Evolutionary conservation across 108 stramenopile species (phyloP).

Genomic region (Halocafeteria seosinensis): DNA sequence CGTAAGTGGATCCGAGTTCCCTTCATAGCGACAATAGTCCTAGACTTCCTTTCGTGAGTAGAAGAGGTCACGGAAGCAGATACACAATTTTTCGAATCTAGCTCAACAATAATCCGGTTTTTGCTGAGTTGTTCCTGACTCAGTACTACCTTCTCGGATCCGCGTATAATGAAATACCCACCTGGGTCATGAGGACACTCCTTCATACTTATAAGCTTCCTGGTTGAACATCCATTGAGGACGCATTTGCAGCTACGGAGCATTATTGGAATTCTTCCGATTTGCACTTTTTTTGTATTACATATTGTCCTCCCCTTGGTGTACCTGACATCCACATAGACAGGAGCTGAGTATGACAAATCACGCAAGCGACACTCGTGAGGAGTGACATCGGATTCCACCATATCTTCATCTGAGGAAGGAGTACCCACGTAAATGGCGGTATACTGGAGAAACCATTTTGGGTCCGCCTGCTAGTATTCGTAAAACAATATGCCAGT

Average conservation of each 20-base stretch:
- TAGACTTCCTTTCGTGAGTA: slow-evolving; percentile 74
- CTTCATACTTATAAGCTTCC: slow-evolving; percentile 65
- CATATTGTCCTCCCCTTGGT: slow-evolving; percentile 77
- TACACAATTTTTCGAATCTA: slow-evolving; percentile 82
- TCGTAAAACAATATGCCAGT: slow-evolving; percentile 67
- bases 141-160: slow-evolving; percentile 84
- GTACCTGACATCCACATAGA: slow-evolving; percentile 89
- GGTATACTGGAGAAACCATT: slow-evolving; percentile 77
- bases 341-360: slow-evolving; percentile 88
- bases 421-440: slow-evolving; percentile 84
- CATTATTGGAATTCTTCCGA: slow-evolving; percentile 75
- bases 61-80: slow-evolving; percentile 72
- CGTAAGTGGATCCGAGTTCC: slow-evolving; percentile 35
- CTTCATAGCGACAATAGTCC: slow-evolving; percentile 15
- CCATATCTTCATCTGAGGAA: slow-evolving; percentile 42
- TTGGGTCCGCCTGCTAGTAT: slow-evolving; percentile 80
- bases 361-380: slow-evolving; percentile 88
- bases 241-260: slow-evolving; percentile 72
- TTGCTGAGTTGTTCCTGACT: slow-evolving; percentile 97
- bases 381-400: slow-evolving; percentile 68
- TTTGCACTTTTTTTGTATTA: slow-evolving; percentile 57
- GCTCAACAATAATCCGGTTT: slow-evolving; percentile 93
- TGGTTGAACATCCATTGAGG: slow-evolving; percentile 54
- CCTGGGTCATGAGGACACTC: slow-evolving; percentile 98
- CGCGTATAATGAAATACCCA: slow-evolving; percentile 95